Evolutionary conservation across 768 basidiomycete species (phyloP), one percentile per base, ranked within the genome.

Genomic region (Leccinellum albellum): DNA sequence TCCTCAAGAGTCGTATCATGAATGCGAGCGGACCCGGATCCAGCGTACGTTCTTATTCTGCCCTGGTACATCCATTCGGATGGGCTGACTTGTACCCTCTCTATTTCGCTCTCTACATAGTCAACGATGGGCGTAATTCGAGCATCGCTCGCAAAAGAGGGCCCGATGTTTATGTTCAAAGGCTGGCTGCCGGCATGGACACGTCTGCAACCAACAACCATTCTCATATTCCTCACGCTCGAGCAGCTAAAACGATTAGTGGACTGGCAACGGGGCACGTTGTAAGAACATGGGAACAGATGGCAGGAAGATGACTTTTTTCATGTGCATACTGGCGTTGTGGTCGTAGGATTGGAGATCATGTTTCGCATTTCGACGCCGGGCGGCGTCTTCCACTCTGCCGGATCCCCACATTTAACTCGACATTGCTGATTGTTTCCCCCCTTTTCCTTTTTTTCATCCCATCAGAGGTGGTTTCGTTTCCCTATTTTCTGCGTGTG

Each of bases 111-210:
- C 3, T 47, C 6, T n/a, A 32, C 31, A 2, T 13, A 87, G 86
- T 90, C 88, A 1, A 89, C 91, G 0, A 60, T 93, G 26, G 79
- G 73, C 6, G 87, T 89, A 42, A 90, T 93, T 67, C 77, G 79
- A 20, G 63, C 77, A 12, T 88, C 89, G 20, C 75, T 94, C 59
- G 78, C 80, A 58, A 84, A 74, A 60, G 91, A 94, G 64, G 91
- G 91, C 14, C 70, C 89, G 3, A 88, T 87, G 83, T 94, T 93
- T 80, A 89, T 94, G 87, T 91, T 94, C 78, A 91, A 91, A 70
- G 91, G 91, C 60, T 94, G 91, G 91, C 72, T 93, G 9, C 91
- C 91, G 0, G 89, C 91, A 12, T 94, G 90, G 90, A 82, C 83
- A 51, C 79, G 91, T 70, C 79, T 94, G 37, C 89, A 93, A 67